A percentile compares a stretch with the other conserved stretches of the same genome.
phyloP scores from a whole-genome alignment of 2,329 filamentous ascomycete genomes.

The Verticillium albo-atrum region DNA sequence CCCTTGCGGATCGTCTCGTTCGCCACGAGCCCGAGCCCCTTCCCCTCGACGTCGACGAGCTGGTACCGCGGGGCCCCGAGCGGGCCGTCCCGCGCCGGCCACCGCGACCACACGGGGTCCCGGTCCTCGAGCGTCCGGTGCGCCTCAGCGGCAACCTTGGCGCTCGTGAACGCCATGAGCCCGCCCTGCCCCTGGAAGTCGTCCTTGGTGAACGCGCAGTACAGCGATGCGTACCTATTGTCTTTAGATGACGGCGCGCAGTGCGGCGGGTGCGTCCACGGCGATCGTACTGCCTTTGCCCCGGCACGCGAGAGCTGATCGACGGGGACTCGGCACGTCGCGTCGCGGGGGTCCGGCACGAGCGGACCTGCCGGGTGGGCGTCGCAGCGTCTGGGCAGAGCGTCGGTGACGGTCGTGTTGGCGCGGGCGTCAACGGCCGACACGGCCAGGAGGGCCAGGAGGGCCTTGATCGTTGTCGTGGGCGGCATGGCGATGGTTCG shows the following conservation, averaged over 20 bases:
- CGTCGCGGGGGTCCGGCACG: neutral
- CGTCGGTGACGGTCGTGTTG: neutral
- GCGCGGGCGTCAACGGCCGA: neutral
- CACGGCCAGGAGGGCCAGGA: neutral
- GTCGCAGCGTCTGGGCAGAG: neutral
- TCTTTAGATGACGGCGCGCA: conserved; percentile 4
- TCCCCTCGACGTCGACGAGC: conserved; percentile 19
- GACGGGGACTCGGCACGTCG: neutral
- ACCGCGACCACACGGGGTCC: neutral
- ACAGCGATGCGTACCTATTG: neutral
- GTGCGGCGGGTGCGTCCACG: conserved; percentile 10
- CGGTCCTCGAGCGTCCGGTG: conserved; percentile 3
- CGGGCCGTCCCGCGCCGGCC: neutral
- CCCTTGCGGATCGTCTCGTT: conserved; percentile 22
- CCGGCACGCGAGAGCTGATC: neutral
- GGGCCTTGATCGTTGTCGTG: neutral
- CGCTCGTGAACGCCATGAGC: conserved; percentile 7
- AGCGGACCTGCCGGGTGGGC: neutral
- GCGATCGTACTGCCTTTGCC: neutral
- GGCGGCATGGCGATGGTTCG: neutral
- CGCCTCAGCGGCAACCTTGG: conserved; percentile 7
- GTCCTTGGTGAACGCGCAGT: conserved; percentile 10
- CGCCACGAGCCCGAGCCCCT: conserved; percentile 26
- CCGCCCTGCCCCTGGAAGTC: conserved; percentile 7
- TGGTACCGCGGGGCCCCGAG: conserved; percentile 15